phyloP scores from a whole-genome alignment of 164 flowering plant species.

The Taxillus chinensis region DNA sequence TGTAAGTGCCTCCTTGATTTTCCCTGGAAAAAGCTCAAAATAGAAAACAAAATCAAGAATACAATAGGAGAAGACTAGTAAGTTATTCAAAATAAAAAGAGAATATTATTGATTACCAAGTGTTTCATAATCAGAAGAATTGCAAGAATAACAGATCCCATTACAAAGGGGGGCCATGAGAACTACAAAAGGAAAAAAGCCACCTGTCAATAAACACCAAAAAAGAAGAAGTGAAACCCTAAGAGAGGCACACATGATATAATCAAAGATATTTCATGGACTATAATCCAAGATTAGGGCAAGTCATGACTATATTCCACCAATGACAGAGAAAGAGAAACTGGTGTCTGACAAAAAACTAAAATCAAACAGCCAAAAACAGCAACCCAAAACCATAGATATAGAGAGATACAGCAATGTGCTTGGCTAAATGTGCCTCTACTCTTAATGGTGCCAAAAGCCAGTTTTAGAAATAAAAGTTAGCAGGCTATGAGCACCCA shows the following conservation, averaged over 20 bases:
- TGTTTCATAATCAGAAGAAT: constrained; percentile 81
- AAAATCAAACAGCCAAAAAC: no score
- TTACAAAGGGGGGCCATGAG: constrained; percentile 85
- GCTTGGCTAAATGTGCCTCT: no score
- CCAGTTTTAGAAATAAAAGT: no score
- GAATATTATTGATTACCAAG: constrained; percentile 41
- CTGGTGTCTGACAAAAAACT: no score
- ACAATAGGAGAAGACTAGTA: background rate
- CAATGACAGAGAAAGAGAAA: no score
- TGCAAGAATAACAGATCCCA: constrained; percentile 76
- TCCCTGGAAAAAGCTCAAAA: constrained; percentile 39
- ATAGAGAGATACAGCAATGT: no score
- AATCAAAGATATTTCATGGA: background rate
- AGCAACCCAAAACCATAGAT: no score
- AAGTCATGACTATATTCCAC: no score
- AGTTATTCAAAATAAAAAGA: background rate
- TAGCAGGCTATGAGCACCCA: no score
- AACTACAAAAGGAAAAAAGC: constrained; percentile 55
- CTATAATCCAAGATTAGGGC: no score
- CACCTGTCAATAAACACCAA: constrained; percentile 16
- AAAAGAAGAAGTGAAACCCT: constrained; percentile 10
- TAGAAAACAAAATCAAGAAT: constrained; percentile 4
- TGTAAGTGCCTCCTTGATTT: constrained; percentile 64
- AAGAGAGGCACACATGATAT: background rate
- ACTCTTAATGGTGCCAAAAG: no score